Base-by-base conservation (phyloP, 2,329 filamentous ascomycete genomes). In the Claviceps digitariae region DNA sequence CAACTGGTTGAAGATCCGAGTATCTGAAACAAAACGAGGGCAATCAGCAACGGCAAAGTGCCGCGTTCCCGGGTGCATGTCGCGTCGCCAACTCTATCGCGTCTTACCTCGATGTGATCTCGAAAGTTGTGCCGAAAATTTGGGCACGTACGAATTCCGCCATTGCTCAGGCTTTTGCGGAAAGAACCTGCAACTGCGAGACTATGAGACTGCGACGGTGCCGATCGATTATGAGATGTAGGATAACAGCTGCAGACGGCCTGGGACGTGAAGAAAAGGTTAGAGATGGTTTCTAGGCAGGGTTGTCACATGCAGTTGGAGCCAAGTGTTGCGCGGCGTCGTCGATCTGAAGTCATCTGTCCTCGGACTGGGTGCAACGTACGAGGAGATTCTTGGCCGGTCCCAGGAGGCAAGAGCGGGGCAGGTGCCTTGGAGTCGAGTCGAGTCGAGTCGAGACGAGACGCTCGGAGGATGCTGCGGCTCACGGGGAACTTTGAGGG, bases 111-210 rank as follows among this genome's bases (percentile, higher is more conserved):
- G 90, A 96, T 63, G 93, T 98, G 74, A 97, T 97, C 82, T 98
- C 93, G 69, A 98, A 98, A 63, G 93, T 97, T 58, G 93, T 98
- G 69, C 93, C 93, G 69, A 98, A 98, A 72, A 98, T 97, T 80
- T 97, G 91, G 69, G 91, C 90, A 74, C 93, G 87, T 68, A 98
- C 89, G 73, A 98, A 98, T 79, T 98, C 93, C 71, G 93, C 93
- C 93, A 98, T 97, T 70, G 67, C 36, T 38, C 36, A n/a, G 36
- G 36, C 36, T 38, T 38, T 38, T 17, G 15, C 36, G 36, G 36
- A n/a, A n/a, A 7, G 15, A 38, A 38, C 12, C 34, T 36, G 34
- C 34, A 12, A 8, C 36, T 38, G 36, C 36, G 36, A n/a, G 31
- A 34, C 8, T 34, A 4, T 15, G 34, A 10, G 34, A 36, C 34